phyloP scores from a whole-genome alignment of 106 monocot genomes.

The Dendrobium huoshanense region DNA sequence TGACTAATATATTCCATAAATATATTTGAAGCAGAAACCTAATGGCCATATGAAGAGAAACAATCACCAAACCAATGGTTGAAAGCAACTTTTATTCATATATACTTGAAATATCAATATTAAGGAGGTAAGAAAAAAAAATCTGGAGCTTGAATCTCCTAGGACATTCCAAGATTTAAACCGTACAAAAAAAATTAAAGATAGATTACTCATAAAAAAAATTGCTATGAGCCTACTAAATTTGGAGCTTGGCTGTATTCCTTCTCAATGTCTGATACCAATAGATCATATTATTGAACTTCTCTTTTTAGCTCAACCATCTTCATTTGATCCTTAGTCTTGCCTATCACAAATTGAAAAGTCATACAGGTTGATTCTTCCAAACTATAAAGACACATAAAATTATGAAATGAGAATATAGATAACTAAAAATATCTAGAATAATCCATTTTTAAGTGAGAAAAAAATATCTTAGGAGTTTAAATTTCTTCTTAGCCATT shows the following conservation, averaged over 20 bases:
- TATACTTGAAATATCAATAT: too few relatives aligned
- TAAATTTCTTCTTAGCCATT: neutral
- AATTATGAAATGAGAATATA: neutral
- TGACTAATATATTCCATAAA: too few relatives aligned
- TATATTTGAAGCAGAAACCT: too few relatives aligned
- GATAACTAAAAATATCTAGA: neutral
- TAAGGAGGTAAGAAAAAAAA: too few relatives aligned
- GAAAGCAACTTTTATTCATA: too few relatives aligned
- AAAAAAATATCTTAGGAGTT: neutral
- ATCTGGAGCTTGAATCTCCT: too few relatives aligned
- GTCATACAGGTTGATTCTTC: constrained; percentile 82
- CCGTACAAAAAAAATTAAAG: too few relatives aligned
- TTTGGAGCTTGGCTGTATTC: constrained; percentile 62
- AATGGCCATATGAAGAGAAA: too few relatives aligned
- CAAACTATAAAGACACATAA: constrained; percentile 37
- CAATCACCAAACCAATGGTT: too few relatives aligned
- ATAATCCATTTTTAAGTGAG: neutral
- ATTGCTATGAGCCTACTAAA: too few relatives aligned
- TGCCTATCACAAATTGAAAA: constrained; percentile 93
- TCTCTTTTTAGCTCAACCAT: constrained; percentile 68
- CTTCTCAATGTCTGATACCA: constrained; percentile 79
- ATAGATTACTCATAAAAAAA: too few relatives aligned
- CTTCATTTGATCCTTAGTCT: constrained; percentile 44
- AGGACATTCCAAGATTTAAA: too few relatives aligned
- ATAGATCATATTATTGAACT: constrained; percentile 60